A percentile compares a stretch with the other conserved stretches of the same genome.
Evolutionary conservation across 192 early-diverging fungal genomes (phyloP).

Genomic region (Coemansia sp.): DNA sequence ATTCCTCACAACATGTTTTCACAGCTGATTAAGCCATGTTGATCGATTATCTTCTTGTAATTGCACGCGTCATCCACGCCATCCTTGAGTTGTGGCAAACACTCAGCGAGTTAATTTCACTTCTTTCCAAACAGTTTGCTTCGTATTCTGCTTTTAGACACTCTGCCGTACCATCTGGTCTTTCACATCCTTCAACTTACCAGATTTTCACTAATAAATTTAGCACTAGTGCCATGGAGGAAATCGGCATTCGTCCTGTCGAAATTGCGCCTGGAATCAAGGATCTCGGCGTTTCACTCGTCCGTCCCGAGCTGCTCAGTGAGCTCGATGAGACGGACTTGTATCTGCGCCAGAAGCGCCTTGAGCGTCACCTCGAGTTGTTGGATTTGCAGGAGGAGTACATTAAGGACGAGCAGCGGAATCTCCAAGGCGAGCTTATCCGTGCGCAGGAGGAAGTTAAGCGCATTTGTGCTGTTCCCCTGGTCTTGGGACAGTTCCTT

Average conservation of each 20-base stretch:
- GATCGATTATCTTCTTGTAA: slow-evolving; percentile 1
- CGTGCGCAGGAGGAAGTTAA: slow-evolving; percentile 98
- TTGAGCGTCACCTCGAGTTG: slow-evolving; percentile 93
- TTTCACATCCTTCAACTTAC: neutral
- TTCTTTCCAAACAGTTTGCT: neutral
- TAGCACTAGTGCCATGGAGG: slow-evolving; percentile 32
- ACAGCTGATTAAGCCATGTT: neutral
- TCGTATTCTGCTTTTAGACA: neutral
- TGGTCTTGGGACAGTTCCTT: slow-evolving; percentile 98
- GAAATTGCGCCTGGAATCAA: slow-evolving; percentile 50
- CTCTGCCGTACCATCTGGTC: neutral
- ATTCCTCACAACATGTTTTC: no score
- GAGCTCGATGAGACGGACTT: slow-evolving; percentile 71
- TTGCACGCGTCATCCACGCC: slow-evolving; percentile 2
- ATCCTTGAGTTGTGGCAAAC: neutral
- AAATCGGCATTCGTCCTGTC: slow-evolving; percentile 48
- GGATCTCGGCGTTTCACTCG: slow-evolving; percentile 48
- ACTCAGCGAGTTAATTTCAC: neutral
- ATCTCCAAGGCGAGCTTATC: slow-evolving; percentile 90
- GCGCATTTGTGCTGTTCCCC: slow-evolving; percentile 94
- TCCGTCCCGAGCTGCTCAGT: slow-evolving; percentile 43
- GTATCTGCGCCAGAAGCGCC: slow-evolving; percentile 92
- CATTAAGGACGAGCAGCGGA: slow-evolving; percentile 99
- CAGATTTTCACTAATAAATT: neutral
- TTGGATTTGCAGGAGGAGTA: slow-evolving; percentile 97